Evolutionary conservation across 306 rosid genomes (phyloP), one percentile per base, ranked within the genome.

Genomic region (Potentilla sterilis): DNA sequence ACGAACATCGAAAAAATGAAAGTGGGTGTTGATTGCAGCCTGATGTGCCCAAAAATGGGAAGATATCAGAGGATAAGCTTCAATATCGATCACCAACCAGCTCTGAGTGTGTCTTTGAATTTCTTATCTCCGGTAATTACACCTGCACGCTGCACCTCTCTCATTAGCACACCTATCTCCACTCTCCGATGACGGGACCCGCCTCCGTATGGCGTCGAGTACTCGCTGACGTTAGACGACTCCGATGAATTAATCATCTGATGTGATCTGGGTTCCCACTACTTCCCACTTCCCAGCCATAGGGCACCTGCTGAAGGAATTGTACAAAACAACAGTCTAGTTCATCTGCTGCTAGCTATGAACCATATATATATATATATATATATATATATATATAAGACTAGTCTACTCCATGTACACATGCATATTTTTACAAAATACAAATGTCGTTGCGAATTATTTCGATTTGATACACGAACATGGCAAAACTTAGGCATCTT

Each of bases 171-270:
- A 46, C 19, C 38, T 54, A 76, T 57, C 55, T 57, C 14, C 42
- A 24, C 77, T 69, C 38, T 63, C 8, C 14, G 28, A 3, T 24
- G 58, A 52, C 58, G 11, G 75, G 75, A 68, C 83, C 79, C 79
- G 55, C 47, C 10, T 18, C 0, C 18, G 46, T n/a, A 14, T 34
- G 32, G 21, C 9, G 47, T 7, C 44, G 19, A 4, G n/a, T n/a
- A 2, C 4, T 15, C 16, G 63, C 28, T 70, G 73, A 76, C 47
- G 55, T 76, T 43, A 0, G 68, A 52, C 55, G 74, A 74, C 59
- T 54, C 63, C 6, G 84, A 42, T 75, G 70, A 69, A 42, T 21
- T 49, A n/a, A n/a, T n/a, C n/a, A n/a, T n/a, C n/a, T n/a, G n/a
- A 12, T 3, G 19, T 18, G 55, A 16, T 48, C 55, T 49, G 19